Evolutionary conservation across 108 stramenopile genomes (phyloP).

Genomic region (Aurantiochytrium sp.): DNA sequence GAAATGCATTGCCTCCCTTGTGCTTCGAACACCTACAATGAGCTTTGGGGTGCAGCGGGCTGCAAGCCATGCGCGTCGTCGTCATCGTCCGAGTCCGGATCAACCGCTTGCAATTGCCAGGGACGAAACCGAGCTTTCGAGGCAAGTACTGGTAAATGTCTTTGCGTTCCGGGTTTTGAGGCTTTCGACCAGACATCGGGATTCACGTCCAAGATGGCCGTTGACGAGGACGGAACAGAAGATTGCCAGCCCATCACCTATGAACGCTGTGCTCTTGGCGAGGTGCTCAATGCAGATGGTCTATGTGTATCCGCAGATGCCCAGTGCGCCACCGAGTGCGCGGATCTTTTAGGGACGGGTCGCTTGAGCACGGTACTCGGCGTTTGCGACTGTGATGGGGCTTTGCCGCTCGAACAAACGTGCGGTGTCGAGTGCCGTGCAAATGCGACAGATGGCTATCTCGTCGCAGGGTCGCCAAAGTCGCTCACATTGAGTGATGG

Average conservation of each 20-base stretch:
- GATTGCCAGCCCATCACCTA: conserved; percentile 61
- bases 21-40: neutral
- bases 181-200: conserved; percentile 41
- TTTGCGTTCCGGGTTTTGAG: conserved; percentile 52
- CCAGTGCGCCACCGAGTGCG: conserved; percentile 31
- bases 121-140: conserved; percentile 54
- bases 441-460: neutral
- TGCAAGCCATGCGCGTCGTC: conserved; percentile 37
- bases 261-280: conserved; percentile 33
- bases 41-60: neutral
- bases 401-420: conserved; percentile 27
- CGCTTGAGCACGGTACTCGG: conserved; percentile 25
- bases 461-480: neutral
- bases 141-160: conserved; percentile 47
- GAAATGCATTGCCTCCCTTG: neutral
- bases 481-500: neutral
- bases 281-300: conserved; percentile 36
- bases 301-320: conserved; percentile 13
- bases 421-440: conserved; percentile 42
- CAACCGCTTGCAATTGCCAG: conserved; percentile 41
- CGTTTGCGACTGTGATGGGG: conserved; percentile 47
- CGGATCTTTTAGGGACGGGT: conserved; percentile 2
- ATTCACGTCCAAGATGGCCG: conserved; percentile 21
- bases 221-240: conserved; percentile 37
- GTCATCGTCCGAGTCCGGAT: conserved; percentile 19